Percentiles rank a stretch among this genome's conserved stretches.
These are phyloP conservation scores for Leishmania guyanensis DNA, from an alignment of 208 protist genomes.

Conservation along the genomic window DNA sequence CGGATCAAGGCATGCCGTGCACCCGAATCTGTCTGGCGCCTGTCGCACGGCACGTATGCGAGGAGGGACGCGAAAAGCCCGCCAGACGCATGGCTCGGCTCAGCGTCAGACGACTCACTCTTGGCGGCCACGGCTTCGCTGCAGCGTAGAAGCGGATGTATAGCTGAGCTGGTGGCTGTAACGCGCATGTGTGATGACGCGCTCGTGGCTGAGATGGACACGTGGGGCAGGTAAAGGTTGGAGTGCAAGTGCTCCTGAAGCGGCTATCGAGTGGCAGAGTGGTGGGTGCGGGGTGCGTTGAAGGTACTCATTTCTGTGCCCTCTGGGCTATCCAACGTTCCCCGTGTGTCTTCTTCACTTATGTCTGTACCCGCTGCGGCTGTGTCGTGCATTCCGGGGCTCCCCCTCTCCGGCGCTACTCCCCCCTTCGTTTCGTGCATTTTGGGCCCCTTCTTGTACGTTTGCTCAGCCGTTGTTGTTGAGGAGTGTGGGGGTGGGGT, in stretches of 20 bases:
- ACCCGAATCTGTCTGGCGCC: neutral
- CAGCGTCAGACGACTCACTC: neutral
- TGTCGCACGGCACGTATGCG: neutral
- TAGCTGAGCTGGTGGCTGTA: neutral
- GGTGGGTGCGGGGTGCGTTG: neutral
- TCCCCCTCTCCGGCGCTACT: neutral
- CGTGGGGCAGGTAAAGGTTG: neutral
- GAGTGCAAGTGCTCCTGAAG: no score
- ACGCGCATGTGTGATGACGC: neutral
- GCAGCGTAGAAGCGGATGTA: neutral
- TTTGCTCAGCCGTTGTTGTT: neutral
- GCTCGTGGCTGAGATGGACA: neutral
- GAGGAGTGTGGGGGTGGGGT: neutral
- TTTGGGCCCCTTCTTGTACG: neutral
- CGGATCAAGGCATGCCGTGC: neutral
- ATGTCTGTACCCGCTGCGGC: neutral
- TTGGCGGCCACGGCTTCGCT: neutral
- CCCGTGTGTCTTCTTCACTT: neutral
- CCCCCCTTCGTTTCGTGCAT: conserved; percentile 15
- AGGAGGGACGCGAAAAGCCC: neutral
- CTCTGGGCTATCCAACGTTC: neutral
- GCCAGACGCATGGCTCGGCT: neutral
- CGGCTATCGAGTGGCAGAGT: no score
- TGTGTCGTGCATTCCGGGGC: neutral
- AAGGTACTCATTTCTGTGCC: neutral